Conservation (phyloP, 2,329 filamentous ascomycete species). For the Fusarium udum region DNA sequence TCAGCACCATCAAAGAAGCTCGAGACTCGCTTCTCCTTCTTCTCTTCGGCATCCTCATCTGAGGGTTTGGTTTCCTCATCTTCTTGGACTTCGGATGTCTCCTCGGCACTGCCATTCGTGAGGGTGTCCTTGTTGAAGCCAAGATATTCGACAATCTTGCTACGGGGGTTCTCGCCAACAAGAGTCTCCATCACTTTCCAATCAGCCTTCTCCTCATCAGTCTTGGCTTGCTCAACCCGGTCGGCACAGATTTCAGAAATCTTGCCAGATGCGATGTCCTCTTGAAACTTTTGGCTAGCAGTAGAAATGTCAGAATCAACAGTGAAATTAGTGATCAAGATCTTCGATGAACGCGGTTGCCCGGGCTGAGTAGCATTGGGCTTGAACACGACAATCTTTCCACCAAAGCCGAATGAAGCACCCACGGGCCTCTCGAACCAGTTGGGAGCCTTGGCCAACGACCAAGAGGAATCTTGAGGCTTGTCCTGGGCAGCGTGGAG, state of each 20-base stretch:
- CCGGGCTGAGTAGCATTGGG: constrained; percentile 66
- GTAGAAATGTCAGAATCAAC: constrained; percentile 86
- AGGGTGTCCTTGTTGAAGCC: constrained; percentile 78
- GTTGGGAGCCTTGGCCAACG: constrained; percentile 83
- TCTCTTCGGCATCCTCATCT: constrained; percentile 47
- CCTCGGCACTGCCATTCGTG: constrained; percentile 58
- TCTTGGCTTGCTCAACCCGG: constrained; percentile 77
- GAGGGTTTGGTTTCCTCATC: constrained; percentile 40
- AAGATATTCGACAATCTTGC: constrained; percentile 86
- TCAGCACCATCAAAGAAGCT: constrained; percentile 79
- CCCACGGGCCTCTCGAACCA: constrained; percentile 89
- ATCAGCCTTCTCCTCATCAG: constrained; percentile 92
- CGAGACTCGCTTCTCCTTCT: constrained; percentile 70
- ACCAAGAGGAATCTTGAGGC: constrained; percentile 89
- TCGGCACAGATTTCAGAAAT: constrained; percentile 81
- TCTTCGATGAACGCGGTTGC: constrained; percentile 75
- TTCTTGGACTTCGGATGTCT: constrained; percentile 35
- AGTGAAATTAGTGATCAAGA: constrained; percentile 87
- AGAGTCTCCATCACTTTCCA: constrained; percentile 95
- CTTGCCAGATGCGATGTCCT: constrained; percentile 80
- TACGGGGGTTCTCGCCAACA: constrained; percentile 84
- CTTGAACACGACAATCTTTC: constrained; percentile 84
- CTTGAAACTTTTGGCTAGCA: constrained; percentile 87
- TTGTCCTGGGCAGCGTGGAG: constrained; percentile 92
- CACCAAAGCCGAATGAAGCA: constrained; percentile 94